A percentile compares a stretch with the other conserved stretches of the same genome.
Evolutionary conservation across 352 stramenopile species (phyloP).

Genomic region (Phytophthora cactorum): DNA sequence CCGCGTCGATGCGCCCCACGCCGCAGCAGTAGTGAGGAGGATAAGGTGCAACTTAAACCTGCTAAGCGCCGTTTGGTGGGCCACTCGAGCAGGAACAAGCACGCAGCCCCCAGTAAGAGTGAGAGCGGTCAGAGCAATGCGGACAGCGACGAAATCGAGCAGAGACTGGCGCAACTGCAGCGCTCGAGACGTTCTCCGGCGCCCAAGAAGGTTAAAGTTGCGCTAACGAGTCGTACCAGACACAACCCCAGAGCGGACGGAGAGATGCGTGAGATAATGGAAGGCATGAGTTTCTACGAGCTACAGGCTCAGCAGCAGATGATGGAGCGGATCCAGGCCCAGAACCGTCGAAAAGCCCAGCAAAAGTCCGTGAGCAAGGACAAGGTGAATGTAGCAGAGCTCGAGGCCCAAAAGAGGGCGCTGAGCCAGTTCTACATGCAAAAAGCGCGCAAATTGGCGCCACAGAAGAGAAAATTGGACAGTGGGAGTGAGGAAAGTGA

Average conservation of each 20-base stretch:
- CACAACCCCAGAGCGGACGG: constrained; percentile 3
- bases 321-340: constrained; percentile 44
- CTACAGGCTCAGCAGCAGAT: constrained; percentile 59
- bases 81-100: constrained; percentile 20
- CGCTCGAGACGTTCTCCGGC: neutral
- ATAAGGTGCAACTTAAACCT: constrained; percentile 22
- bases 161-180: constrained; percentile 14
- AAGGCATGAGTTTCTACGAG: constrained; percentile 54
- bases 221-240: constrained; percentile 5
- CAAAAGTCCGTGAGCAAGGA: neutral
- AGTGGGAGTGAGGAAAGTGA: constrained; percentile 20
- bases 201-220: constrained; percentile 27
- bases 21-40: constrained; percentile 20
- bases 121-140: constrained; percentile 24
- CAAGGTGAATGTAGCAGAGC: constrained; percentile 2
- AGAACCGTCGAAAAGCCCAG: constrained; percentile 30
- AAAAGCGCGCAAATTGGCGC: constrained; percentile 20
- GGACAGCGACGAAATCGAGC: constrained; percentile 12
- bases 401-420: constrained; percentile 17
- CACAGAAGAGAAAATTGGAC: neutral
- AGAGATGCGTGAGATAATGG: constrained; percentile 36
- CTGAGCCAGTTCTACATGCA: constrained; percentile 4
- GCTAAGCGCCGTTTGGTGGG: constrained; percentile 3
- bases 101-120: constrained; percentile 9
- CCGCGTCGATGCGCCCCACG: neutral